These are phyloP conservation scores for Colletotrichum shisoi DNA, from an alignment of 2,329 filamentous ascomycete species.

Conservation along the genomic window DNA sequence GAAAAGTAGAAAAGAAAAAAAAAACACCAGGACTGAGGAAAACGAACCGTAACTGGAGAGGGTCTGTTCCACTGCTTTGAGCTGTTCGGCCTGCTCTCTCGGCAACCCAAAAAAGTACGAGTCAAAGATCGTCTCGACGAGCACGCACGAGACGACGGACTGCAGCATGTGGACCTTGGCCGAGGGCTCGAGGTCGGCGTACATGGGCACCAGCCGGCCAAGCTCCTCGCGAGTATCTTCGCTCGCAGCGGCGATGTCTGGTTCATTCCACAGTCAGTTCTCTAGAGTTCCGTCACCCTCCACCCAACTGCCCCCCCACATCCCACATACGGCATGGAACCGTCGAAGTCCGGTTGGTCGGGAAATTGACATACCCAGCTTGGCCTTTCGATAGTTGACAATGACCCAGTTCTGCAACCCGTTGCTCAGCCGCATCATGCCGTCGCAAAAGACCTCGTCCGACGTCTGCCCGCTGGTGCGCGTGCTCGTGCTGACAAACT, in stretches of 20 bases:
- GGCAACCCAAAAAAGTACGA: conserved; percentile 71
- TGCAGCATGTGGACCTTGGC: conserved; percentile 70
- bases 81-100: conserved; percentile 59
- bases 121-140: conserved; percentile 69
- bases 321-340: too few species aligned
- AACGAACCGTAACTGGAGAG: conserved; percentile 47
- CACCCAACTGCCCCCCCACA: too few species aligned
- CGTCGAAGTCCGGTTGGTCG: too few species aligned
- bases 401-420: conserved; percentile 79
- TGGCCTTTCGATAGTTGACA: conserved; percentile 70
- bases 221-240: conserved; percentile 55
- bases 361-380: conserved; percentile 55
- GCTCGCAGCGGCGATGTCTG: conserved; percentile 56
- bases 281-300: not conserved
- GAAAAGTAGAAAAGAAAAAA: conserved; percentile 10
- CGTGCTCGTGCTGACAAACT: conserved; percentile 74
- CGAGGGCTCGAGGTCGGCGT: conserved; percentile 60
- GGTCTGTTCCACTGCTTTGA: conserved; percentile 59
- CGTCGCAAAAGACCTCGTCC: conserved; percentile 72
- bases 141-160: conserved; percentile 65
- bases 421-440: conserved; percentile 69
- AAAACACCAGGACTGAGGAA: not conserved
- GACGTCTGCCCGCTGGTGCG: conserved; percentile 67
- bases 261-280: conserved; percentile 30
- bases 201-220: conserved; percentile 63